phyloP scores from a whole-genome alignment of 1,284 basidiomycete species.

The Puccinia novopanici region DNA sequence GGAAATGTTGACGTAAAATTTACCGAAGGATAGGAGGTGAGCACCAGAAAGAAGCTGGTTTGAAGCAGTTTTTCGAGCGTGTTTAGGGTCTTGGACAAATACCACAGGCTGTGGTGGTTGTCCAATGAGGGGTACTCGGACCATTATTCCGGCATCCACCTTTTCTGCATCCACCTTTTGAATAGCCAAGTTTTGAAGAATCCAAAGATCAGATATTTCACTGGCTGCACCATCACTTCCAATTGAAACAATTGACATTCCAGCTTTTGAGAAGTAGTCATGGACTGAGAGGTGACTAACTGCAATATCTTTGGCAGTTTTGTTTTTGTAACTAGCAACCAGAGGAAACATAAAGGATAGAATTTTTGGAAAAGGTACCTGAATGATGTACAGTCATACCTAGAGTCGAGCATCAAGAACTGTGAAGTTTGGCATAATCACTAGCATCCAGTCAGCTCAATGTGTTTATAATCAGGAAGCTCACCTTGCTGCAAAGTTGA shows the following conservation, averaged over 20 bases:
- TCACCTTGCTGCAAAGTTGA: slow-evolving; percentile 21
- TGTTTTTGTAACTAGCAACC: slow-evolving; percentile 17
- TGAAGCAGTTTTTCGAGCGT: too few relatives aligned
- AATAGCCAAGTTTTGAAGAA: not conserved
- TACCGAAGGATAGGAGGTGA: not conserved
- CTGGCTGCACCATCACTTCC: slow-evolving; percentile 33
- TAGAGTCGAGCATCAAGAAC: too few relatives aligned
- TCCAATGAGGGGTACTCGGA: too few relatives aligned
- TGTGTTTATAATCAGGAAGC: not conserved
- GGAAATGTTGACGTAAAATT: slow-evolving; percentile 23
- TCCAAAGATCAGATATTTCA: not conserved
- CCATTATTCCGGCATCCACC: too few relatives aligned
- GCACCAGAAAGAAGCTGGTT: too few relatives aligned
- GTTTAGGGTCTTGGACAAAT: too few relatives aligned
- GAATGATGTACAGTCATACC: slow-evolving; percentile 25
- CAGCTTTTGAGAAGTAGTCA: slow-evolving; percentile 8
- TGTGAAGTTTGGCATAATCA: too few relatives aligned
- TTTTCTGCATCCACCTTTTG: too few relatives aligned
- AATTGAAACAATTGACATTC: slow-evolving; percentile 14
- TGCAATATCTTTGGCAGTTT: slow-evolving; percentile 17
- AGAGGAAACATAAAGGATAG: slow-evolving; percentile 4
- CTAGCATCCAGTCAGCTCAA: too few relatives aligned
- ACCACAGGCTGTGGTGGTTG: too few relatives aligned
- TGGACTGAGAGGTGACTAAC: not conserved
- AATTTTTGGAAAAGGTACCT: not conserved